Evolutionary conservation across 2,329 filamentous ascomycete genomes (phyloP).

Genomic region (Colletotrichum zoysiae): DNA sequence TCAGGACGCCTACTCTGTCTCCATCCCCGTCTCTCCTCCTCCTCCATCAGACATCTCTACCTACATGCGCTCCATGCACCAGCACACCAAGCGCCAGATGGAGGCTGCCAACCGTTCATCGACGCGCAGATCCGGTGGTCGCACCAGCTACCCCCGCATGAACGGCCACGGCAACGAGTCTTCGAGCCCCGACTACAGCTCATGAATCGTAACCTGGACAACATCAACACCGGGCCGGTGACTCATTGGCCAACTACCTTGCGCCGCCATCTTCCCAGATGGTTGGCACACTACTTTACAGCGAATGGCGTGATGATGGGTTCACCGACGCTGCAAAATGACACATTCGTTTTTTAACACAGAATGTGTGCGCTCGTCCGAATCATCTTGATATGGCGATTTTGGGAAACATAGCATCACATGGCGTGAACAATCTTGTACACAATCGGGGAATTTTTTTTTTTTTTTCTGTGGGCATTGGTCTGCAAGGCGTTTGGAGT

Average conservation of each 20-base stretch:
- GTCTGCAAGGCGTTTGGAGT: conserved; percentile 8
- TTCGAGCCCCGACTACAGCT: conserved; percentile 28
- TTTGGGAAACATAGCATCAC: not conserved
- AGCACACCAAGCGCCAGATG: conserved; percentile 76
- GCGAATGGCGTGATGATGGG: not conserved
- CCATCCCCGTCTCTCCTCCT: conserved; percentile 54
- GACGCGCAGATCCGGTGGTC: conserved; percentile 42
- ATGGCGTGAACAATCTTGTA: not conserved
- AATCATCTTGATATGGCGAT: not conserved
- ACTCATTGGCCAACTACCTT: not conserved
- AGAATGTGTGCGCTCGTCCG: not conserved
- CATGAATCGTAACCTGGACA: not conserved
- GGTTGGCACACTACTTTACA: not conserved
- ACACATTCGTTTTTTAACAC: too few species aligned
- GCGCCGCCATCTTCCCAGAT: too few species aligned
- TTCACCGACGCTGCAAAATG: too few species aligned
- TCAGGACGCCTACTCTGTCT: conserved; percentile 52
- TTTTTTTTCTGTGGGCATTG: not conserved
- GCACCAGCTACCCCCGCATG: conserved; percentile 42
- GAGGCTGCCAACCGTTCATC: conserved; percentile 65
- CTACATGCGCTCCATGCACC: conserved; percentile 73
- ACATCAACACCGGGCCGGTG: not conserved
- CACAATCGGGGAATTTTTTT: not conserved
- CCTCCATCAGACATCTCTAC: conserved; percentile 63
- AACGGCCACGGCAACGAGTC: conserved; percentile 46